Evolutionary conservation across 805 yeast genomes (phyloP), one percentile per base, ranked within the genome.

Genomic region (Cyberlindnera xishuangbannaensis): DNA sequence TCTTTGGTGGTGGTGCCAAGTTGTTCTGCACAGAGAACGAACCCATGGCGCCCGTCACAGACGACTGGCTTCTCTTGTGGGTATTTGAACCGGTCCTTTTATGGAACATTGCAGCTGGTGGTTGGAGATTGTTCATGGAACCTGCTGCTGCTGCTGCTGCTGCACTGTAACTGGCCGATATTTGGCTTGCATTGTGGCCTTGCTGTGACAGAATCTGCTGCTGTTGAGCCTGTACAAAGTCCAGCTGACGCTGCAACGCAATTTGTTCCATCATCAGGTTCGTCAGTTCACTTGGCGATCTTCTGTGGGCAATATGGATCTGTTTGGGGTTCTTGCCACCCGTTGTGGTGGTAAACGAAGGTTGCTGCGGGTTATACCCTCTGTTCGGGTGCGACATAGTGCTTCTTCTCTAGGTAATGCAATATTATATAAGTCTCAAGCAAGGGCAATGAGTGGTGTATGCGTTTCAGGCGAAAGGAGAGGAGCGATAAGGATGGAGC

Each of bases 271-370:
- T 69, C 95, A 90, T 90, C 44, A 90, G 66, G 35, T 82, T 83
- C 3, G 97, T 90, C 56, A 92, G 68, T 57, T 92, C 98, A 47
- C 88, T 77, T n/a, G 97, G 97, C 3, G 97, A 83, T 40, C 95
- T 73, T 52, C 97, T 75, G 53, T 92, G 97, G n/a, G 97, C 97
- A 44, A 90, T 87, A 61, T 87, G 94, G 40, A 92, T 68, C 40
- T 75, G 76, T 45, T 72, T 71, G 25, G 82, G 80, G 36, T 58
- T 58, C 39, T 64, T 65, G 25, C 56, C 62, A 13, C 57, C 59
- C 4, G 65, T 62, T 4, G 64, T 54, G 11, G 65, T 54, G 15
- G 61, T 49, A 23, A 43, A 48, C n/a, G 47, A 36, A 14, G 42
- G 41, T 28, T 44, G 44, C 15, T 41, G 45, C 15, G 40, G 43